Evolutionary conservation across 164 flowering plant species (phyloP).

Genomic region (Nymphaea colorata): DNA sequence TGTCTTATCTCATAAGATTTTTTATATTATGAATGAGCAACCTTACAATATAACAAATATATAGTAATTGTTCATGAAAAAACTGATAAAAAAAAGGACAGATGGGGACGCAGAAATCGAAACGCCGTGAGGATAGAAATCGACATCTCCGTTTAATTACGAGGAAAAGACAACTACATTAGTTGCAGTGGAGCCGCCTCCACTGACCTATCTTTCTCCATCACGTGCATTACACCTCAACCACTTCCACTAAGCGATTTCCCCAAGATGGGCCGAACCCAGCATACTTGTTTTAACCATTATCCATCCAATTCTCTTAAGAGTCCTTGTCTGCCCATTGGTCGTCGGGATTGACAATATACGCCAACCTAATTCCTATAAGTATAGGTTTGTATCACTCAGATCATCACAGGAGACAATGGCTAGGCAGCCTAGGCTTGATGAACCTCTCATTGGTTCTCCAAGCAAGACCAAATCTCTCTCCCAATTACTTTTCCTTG

Average conservation of each 20-base stretch:
- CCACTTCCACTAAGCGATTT: too few species aligned
- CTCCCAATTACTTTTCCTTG: background rate
- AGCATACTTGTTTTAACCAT: too few species aligned
- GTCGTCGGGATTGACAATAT: too few species aligned
- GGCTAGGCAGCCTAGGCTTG: background rate
- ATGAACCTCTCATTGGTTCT: background rate
- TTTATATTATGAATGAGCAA: too few species aligned
- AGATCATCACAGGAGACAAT: background rate
- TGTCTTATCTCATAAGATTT: too few species aligned
- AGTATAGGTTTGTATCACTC: background rate
- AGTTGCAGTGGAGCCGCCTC: background rate
- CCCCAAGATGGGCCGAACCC: too few species aligned
- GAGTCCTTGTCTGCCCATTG: too few species aligned
- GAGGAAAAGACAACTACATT: background rate
- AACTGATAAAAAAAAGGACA: background rate
- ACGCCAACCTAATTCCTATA: background rate
- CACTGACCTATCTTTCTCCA: background rate
- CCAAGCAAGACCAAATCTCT: background rate
- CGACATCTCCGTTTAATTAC: too few species aligned
- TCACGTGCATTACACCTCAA: background rate
- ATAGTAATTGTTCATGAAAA: too few species aligned
- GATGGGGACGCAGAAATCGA: background rate
- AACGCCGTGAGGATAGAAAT: too few species aligned
- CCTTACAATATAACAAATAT: too few species aligned
- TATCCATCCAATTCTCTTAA: too few species aligned